Conservation (phyloP, 306 rosid species). For the Quercus mongolica region DNA sequence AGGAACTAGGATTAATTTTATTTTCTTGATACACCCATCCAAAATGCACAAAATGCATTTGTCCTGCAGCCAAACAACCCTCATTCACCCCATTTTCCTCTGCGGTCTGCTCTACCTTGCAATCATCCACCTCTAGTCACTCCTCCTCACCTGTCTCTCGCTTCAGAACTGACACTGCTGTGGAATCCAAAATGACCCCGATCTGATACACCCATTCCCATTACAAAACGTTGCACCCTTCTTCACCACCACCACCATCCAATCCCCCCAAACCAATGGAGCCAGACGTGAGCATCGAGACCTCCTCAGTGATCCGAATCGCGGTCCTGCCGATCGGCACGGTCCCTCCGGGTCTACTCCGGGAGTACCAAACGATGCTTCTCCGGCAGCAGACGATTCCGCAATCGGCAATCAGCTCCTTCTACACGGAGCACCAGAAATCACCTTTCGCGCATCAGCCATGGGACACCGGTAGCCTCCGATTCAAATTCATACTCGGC, state of each 20-base stretch:
- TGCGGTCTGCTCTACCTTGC: too few species aligned
- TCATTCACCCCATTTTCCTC: too few species aligned
- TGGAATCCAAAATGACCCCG: not conserved
- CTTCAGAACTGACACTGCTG: not conserved
- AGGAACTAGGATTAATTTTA: too few species aligned
- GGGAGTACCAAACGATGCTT: conserved; percentile 80
- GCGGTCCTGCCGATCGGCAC: conserved; percentile 89
- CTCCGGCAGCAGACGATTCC: conserved; percentile 75
- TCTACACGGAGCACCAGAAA: conserved; percentile 94
- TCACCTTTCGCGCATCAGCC: conserved; percentile 89
- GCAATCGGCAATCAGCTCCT: conserved; percentile 80
- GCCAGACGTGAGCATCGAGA: conserved; percentile 92
- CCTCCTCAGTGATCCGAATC: conserved; percentile 76
- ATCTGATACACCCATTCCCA: not conserved
- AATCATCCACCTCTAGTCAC: too few species aligned
- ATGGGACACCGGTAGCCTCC: conserved; percentile 83
- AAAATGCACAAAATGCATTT: too few species aligned
- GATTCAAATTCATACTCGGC: conserved; percentile 82
- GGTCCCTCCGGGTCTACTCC: conserved; percentile 54
- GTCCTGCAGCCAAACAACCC: too few species aligned
- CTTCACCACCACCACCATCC: not conserved
- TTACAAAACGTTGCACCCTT: not conserved
- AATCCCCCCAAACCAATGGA: conserved; percentile 51
- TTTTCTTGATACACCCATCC: too few species aligned
- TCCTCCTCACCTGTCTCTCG: too few species aligned